Evolutionary conservation across 2,329 filamentous ascomycete species (phyloP), one percentile per base, ranked within the genome.

Genomic region (Cercospora janseana): DNA sequence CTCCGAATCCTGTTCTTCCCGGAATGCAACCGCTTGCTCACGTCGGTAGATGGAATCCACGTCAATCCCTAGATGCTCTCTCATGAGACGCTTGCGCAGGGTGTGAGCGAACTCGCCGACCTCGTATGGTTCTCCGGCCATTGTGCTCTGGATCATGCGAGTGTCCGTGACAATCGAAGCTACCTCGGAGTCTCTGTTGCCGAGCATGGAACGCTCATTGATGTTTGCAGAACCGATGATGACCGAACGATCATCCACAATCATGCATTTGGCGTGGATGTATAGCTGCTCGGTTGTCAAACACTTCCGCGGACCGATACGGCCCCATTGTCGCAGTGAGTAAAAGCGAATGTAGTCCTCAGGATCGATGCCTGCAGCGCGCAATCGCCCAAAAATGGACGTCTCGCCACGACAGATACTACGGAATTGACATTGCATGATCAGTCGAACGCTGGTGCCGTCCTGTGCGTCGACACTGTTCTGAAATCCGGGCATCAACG

Each of bases 141-240:
- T 97, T 46, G 81, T 87, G 4, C 91, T 95, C 77, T 83, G 85
- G 51, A 96, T 81, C 82, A 95, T 90, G 67, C 96, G 89, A 1
- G 88, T 92, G 66, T 98, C 93, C 46, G 92, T 83, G 32, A 98
- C 87, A 34, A 97, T 80, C 5, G 91, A 86, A 4, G 92, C 93
- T 55, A 88, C 83, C 70, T 98, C 93, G 0, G 92, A 96, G 69
- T 98, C 93, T 63, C 93, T 82, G 41, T 82, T 86, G 6, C 93
- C 93, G 54, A 96, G 70, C 89, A 97, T 90, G 5, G 92, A 97
- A 37, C 93, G 84, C 70, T 98, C 93, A 63, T 98, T 98, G 75
- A 98, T 97, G 67, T 98, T 98, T 46, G 93, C 93, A 37, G 92
- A 97, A 13, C 93, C 93, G 61, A 98, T 98, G 54, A 98, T 83